phyloP scores from a whole-genome alignment of 106 monocot genomes.

The Dendrobium catenatum region DNA sequence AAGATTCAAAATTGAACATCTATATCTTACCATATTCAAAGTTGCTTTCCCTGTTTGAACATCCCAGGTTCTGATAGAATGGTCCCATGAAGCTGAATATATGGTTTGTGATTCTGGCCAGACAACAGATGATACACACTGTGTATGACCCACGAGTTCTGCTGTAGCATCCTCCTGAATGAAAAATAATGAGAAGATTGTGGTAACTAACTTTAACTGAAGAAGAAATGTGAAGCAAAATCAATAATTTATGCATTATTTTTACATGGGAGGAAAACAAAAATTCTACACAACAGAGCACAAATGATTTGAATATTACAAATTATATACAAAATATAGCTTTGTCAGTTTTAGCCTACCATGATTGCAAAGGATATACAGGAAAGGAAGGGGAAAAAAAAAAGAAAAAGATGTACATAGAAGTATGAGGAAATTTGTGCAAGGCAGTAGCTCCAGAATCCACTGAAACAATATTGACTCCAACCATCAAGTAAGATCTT shows the following conservation, averaged over 20 bases:
- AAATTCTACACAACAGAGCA: neutral
- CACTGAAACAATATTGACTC: neutral
- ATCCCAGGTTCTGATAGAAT: constrained; percentile 69
- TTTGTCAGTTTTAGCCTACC: neutral
- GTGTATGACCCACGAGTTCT: constrained; percentile 49
- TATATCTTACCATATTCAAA: constrained; percentile 48
- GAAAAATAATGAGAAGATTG: constrained; percentile 1
- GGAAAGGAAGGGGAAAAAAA: neutral
- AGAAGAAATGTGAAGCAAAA: neutral
- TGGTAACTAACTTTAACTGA: neutral
- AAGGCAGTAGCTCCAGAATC: neutral
- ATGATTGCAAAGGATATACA: neutral
- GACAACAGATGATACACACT: constrained; percentile 62
- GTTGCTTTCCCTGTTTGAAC: constrained; percentile 40
- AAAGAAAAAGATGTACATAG: neutral
- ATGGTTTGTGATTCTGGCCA: constrained; percentile 48
- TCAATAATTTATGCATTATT: neutral
- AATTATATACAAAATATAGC: neutral
- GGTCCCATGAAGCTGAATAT: constrained; percentile 76
- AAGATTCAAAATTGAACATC: neutral
- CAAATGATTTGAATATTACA: neutral
- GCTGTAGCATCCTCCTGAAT: constrained; percentile 34
- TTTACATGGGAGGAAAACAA: neutral
- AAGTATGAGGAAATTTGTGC: neutral
- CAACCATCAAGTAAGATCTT: neutral